Evolutionary conservation across 108 stramenopile genomes (phyloP).

Genomic region (Cyclostephanos invisitatus): DNA sequence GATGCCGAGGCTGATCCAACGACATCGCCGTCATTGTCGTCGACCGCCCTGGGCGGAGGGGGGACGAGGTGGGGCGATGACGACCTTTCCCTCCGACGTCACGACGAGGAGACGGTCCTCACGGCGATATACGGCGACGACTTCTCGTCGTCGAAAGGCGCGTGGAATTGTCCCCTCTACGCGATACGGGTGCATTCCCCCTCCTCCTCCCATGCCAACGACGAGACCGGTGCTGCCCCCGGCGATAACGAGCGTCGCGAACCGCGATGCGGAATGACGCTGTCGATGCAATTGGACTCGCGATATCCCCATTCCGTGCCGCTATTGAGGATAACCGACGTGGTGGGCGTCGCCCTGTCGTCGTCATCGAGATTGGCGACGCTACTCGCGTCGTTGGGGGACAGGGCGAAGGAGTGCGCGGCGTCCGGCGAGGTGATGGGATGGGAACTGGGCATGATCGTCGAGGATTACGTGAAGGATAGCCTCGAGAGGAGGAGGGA

Average conservation of each 20-base stretch:
- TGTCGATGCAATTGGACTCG: conserved; percentile 56
- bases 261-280: conserved; percentile 11
- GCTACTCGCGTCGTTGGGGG: conserved; percentile 42
- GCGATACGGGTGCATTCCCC: conserved; percentile 27
- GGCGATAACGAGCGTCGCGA: neutral
- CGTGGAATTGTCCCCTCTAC: conserved; percentile 51
- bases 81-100: conserved; percentile 66
- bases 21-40: neutral
- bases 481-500: conserved; percentile 31
- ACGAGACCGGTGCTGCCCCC: neutral
- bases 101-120: conserved; percentile 79
- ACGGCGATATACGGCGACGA: conserved; percentile 78
- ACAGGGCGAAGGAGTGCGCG: conserved; percentile 61
- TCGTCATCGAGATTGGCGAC: conserved; percentile 40
- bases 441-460: conserved; percentile 73
- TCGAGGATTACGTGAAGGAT: conserved; percentile 70
- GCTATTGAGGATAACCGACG: conserved; percentile 34
- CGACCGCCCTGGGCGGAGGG: neutral
- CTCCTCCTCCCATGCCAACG: conserved; percentile 13
- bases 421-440: conserved; percentile 66
- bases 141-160: conserved; percentile 51
- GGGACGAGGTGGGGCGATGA: conserved; percentile 20
- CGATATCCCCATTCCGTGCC: conserved; percentile 78
- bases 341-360: conserved; percentile 38
- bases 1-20: neutral